phyloP scores from a whole-genome alignment of 768 basidiomycete genomes.

The Gymnopilus dilepis region DNA sequence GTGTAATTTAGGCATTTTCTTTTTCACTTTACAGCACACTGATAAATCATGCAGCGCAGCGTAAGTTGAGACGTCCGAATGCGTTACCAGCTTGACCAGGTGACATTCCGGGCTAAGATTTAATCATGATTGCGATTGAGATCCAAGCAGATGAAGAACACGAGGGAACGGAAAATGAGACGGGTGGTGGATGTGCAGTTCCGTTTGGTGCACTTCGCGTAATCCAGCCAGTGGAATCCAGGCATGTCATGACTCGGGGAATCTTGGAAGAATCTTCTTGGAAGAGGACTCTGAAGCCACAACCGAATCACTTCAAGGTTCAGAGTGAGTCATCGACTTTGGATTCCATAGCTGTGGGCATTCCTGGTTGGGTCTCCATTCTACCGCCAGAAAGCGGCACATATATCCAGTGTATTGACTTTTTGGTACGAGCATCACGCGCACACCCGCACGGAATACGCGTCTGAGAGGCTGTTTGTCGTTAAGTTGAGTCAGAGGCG shows the following conservation, averaged over 20 bases:
- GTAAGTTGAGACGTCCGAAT: slow-evolving; percentile 2
- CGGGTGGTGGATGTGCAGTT: not conserved
- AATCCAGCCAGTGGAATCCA: not conserved
- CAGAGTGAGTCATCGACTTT: not conserved
- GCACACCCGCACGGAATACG: not conserved
- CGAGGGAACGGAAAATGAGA: not conserved
- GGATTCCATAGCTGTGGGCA: not conserved
- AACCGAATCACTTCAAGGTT: not conserved
- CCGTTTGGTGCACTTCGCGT: not conserved
- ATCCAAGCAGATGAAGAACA: not conserved
- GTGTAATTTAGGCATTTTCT: slow-evolving; percentile 6
- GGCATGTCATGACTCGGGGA: not conserved
- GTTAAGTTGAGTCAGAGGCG: not conserved
- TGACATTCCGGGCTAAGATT: not conserved
- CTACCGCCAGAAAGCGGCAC: not conserved
- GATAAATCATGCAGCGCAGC: slow-evolving; percentile 10
- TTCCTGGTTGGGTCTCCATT: slow-evolving; percentile 5
- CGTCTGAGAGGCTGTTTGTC: slow-evolving; percentile 1
- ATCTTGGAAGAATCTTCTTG: not conserved
- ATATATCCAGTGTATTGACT: not conserved
- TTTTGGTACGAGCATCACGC: not conserved
- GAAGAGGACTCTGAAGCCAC: not conserved
- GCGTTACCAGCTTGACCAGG: not conserved
- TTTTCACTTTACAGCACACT: slow-evolving; percentile 3
- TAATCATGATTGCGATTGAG: not conserved